Evolutionary conservation across 2,329 filamentous ascomycete genomes (phyloP).

Genomic region (Laburnicola sp.): DNA sequence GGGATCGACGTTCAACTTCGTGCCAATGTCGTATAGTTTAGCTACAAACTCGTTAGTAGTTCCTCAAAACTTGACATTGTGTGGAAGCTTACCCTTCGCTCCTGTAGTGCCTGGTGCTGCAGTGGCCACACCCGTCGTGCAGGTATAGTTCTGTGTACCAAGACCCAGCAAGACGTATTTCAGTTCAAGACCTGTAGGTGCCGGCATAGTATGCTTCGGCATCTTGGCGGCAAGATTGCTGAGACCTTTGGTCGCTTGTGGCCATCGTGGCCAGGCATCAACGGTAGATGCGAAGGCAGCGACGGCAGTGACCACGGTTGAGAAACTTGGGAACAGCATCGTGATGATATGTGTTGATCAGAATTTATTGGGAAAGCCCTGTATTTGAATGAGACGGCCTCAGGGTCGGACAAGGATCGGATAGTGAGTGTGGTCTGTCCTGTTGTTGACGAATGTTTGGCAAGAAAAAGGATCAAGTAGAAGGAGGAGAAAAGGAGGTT

Average conservation of each 20-base stretch:
- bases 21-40: conserved; percentile 42
- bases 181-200: conserved; percentile 39
- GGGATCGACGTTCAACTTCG: conserved; percentile 32
- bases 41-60: conserved; percentile 27
- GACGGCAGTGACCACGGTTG: conserved; percentile 26
- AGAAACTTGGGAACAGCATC: conserved; percentile 37
- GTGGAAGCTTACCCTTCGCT: conserved; percentile 32
- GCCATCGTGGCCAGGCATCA: conserved; percentile 20
- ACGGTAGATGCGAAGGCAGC: conserved; percentile 23
- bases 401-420: conserved; percentile 1
- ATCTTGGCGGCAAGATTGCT: conserved; percentile 29
- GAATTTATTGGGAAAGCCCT: too few species aligned
- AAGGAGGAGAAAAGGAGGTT: conserved; percentile 4
- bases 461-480: background rate
- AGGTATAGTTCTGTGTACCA: conserved; percentile 59
- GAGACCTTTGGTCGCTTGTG: conserved; percentile 22
- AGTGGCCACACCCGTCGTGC: conserved; percentile 32
- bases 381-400: too few species aligned
- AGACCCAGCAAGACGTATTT: conserved; percentile 54
- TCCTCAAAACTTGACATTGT: background rate
- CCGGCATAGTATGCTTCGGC: conserved; percentile 36
- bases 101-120: conserved; percentile 38
- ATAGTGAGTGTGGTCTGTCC: background rate
- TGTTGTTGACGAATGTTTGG: conserved; percentile 4
- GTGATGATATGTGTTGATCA: too few species aligned